Evolutionary conservation across 352 stramenopile species (phyloP).

Genomic region (Globisporangium spinosum): DNA sequence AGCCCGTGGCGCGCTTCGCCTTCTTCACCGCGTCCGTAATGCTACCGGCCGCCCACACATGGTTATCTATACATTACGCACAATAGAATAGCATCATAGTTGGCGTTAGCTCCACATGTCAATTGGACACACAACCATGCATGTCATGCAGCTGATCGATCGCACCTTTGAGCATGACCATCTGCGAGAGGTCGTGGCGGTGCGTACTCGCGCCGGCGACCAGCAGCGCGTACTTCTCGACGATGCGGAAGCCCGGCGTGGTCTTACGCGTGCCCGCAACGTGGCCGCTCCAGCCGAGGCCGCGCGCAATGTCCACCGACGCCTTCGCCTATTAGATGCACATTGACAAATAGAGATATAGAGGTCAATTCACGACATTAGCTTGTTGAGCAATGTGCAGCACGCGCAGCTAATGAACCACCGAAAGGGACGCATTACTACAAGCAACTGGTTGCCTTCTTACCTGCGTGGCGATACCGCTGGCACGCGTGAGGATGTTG

Average conservation of each 20-base stretch:
- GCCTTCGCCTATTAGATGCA: slow-evolving; percentile 26
- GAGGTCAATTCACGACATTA: neutral
- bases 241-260: slow-evolving; percentile 96
- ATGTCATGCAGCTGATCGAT: neutral
- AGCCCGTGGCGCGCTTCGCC: slow-evolving; percentile 91
- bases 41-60: slow-evolving; percentile 94
- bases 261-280: slow-evolving; percentile 98
- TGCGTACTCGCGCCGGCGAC: slow-evolving; percentile 93
- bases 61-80: slow-evolving; percentile 88
- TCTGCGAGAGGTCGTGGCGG: slow-evolving; percentile 97
- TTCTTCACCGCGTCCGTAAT: slow-evolving; percentile 94
- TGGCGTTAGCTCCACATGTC: neutral
- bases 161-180: slow-evolving; percentile 98
- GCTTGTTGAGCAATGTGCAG: neutral
- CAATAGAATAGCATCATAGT: neutral
- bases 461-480: slow-evolving; percentile 91
- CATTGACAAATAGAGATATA: neutral
- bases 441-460: neutral
- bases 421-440: neutral
- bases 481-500: slow-evolving; percentile 95
- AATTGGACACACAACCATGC: neutral
- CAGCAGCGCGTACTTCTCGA: slow-evolving; percentile 99
- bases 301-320: slow-evolving; percentile 63
- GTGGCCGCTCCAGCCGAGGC: slow-evolving; percentile 88
- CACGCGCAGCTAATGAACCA: neutral